Percentiles rank a stretch among this genome's conserved stretches.
phyloP scores from a whole-genome alignment of 306 rosid species.

The Cucumis hystrix region DNA sequence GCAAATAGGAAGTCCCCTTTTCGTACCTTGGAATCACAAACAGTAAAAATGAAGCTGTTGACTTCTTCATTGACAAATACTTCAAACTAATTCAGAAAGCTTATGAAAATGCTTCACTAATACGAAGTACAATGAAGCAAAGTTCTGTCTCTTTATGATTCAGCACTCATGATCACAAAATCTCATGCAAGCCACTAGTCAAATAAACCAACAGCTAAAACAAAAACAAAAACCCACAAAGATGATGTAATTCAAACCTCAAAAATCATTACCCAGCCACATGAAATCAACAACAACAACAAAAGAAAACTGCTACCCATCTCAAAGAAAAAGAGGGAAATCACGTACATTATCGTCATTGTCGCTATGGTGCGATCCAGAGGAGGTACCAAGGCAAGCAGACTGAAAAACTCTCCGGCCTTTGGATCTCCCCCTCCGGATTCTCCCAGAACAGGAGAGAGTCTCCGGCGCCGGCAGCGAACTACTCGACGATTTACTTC shows the following conservation, averaged over 20 bases:
- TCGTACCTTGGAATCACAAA: neutral
- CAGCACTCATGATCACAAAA: neutral
- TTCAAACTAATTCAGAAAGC: neutral
- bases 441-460: slow-evolving; percentile 22
- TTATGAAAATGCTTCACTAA: neutral
- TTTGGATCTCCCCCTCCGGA: slow-evolving; percentile 37
- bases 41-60: neutral
- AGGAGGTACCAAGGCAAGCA: slow-evolving; percentile 55
- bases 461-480: slow-evolving; percentile 10
- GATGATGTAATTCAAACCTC: neutral
- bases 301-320: neutral
- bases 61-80: neutral
- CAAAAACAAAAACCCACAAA: neutral
- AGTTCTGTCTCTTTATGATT: neutral
- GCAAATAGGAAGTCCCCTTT: neutral
- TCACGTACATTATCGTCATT: slow-evolving; percentile 51
- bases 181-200: neutral
- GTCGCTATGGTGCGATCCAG: slow-evolving; percentile 68
- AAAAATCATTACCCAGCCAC: neutral
- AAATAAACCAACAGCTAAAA: neutral
- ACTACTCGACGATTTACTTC: slow-evolving; percentile 49
- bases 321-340: neutral
- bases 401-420: slow-evolving; percentile 45
- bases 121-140: neutral
- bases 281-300: neutral